phyloP scores from a whole-genome alignment of 1,139 yeast species.

The Magnusiomyces clavatus region DNA sequence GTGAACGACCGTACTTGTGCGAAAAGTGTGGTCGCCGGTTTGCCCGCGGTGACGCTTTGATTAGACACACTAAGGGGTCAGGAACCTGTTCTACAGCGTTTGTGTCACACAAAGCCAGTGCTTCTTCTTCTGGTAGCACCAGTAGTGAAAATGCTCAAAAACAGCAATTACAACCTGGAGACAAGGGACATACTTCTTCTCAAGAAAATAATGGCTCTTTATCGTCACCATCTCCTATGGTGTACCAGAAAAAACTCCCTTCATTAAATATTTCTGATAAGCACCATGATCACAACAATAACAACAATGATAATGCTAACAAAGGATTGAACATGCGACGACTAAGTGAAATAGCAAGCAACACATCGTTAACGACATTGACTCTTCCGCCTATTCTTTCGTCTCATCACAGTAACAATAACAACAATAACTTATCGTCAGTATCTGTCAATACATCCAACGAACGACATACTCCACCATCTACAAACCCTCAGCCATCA shows the following conservation, averaged over 20 bases:
- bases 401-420: too few relatives aligned
- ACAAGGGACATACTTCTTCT: neutral
- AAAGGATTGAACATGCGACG: neutral
- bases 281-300: neutral
- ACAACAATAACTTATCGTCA: too few relatives aligned
- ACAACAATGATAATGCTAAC: neutral
- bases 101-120: conserved; percentile 11
- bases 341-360: neutral
- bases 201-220: neutral
- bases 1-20: conserved; percentile 64
- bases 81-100: conserved; percentile 24
- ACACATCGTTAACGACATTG: too few relatives aligned
- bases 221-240: neutral
- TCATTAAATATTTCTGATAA: neutral
- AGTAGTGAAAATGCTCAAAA: conserved; percentile 12
- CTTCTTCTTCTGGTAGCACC: neutral
- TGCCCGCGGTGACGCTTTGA: conserved; percentile 72
- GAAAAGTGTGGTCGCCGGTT: conserved; percentile 55
- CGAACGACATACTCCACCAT: too few relatives aligned
- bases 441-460: too few relatives aligned
- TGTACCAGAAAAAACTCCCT: neutral
- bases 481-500: neutral
- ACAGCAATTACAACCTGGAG: conserved; percentile 15
- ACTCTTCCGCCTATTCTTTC: too few relatives aligned
- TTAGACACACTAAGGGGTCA: conserved; percentile 48